Evolutionary conservation across 2,329 filamentous ascomycete species (phyloP).

Genomic region (Trichoderma brevicompactum): DNA sequence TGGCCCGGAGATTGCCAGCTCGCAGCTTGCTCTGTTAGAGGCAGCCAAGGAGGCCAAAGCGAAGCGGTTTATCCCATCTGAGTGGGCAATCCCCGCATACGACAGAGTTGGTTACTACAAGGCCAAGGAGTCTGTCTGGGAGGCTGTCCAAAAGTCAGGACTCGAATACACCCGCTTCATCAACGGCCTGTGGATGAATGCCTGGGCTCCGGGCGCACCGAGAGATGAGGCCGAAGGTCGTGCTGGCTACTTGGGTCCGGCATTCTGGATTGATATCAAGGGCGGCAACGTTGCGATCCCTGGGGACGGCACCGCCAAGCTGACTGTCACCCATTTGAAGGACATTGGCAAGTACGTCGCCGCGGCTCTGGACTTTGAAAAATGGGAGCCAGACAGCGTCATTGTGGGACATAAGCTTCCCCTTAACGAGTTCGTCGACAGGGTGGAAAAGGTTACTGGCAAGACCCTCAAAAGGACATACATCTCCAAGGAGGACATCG

Average conservation of each 20-base stretch:
- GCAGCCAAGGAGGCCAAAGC: constrained; percentile 18
- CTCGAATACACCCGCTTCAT: constrained; percentile 28
- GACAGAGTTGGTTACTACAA: constrained; percentile 9
- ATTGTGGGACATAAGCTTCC: constrained; percentile 16
- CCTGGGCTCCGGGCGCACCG: constrained; percentile 12
- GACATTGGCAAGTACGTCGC: constrained; percentile 24
- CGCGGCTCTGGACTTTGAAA: constrained; percentile 21
- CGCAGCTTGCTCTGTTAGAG: constrained; percentile 21
- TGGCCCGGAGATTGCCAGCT: neutral
- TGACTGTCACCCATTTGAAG: constrained; percentile 1
- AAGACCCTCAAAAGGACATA: neutral
- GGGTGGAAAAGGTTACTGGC: constrained; percentile 1
- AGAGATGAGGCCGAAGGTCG: neutral
- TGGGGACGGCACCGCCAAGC: neutral
- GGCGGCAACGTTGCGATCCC: neutral
- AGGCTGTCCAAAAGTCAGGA: constrained; percentile 16
- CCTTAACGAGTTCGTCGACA: constrained; percentile 1
- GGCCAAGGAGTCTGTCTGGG: constrained; percentile 17
- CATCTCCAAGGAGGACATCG: neutral
- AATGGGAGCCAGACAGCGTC: constrained; percentile 13
- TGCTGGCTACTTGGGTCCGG: constrained; percentile 10
- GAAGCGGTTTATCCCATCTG: constrained; percentile 11
- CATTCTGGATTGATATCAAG: constrained; percentile 10
- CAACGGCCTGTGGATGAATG: constrained; percentile 24
- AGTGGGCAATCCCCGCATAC: constrained; percentile 23